phyloP scores from a whole-genome alignment of 805 yeast genomes.

The Lachancea mirantina region DNA sequence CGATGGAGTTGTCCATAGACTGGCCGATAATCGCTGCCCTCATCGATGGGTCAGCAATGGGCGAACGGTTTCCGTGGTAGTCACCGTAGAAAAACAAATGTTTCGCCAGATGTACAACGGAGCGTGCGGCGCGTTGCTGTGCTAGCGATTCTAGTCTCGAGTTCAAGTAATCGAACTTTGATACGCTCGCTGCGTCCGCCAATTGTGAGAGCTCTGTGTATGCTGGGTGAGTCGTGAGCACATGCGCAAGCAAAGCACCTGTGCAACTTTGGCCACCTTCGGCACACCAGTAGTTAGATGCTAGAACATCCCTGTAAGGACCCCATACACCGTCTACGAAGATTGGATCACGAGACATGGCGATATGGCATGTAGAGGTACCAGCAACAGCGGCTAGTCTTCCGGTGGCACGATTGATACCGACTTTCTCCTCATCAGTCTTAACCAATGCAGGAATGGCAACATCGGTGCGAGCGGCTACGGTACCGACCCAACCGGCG shows the following conservation, averaged over 20 bases:
- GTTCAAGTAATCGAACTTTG: slow-evolving; percentile 80
- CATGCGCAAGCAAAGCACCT: slow-evolving; percentile 88
- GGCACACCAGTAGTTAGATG: slow-evolving; percentile 89
- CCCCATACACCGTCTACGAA: slow-evolving; percentile 99
- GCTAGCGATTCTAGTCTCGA: slow-evolving; percentile 62
- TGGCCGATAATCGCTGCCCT: slow-evolving; percentile 87
- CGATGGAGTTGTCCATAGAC: slow-evolving; percentile 81
- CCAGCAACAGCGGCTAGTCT: slow-evolving; percentile 98
- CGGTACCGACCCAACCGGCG: slow-evolving; percentile 98
- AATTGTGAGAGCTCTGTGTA: slow-evolving; percentile 58
- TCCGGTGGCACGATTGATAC: slow-evolving; percentile 61
- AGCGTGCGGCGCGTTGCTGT: slow-evolving; percentile 48
- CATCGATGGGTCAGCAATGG: slow-evolving; percentile 95
- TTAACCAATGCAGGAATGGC: slow-evolving; percentile 44
- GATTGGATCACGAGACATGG: slow-evolving; percentile 73
- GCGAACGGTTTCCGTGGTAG: slow-evolving; percentile 92
- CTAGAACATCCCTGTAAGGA: slow-evolving; percentile 88
- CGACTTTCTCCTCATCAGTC: slow-evolving; percentile 39
- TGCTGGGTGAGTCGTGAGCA: slow-evolving; percentile 84
- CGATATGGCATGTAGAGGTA: slow-evolving; percentile 94
- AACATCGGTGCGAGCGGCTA: slow-evolving; percentile 75
- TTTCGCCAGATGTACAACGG: slow-evolving; percentile 74
- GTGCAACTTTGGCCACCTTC: slow-evolving; percentile 99
- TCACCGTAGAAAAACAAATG: slow-evolving; percentile 93
- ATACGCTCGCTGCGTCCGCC: slow-evolving; percentile 61